These are phyloP conservation scores for Dendryphion nanum DNA, from an alignment of 2,329 filamentous ascomycete genomes.

Conservation along the genomic window DNA sequence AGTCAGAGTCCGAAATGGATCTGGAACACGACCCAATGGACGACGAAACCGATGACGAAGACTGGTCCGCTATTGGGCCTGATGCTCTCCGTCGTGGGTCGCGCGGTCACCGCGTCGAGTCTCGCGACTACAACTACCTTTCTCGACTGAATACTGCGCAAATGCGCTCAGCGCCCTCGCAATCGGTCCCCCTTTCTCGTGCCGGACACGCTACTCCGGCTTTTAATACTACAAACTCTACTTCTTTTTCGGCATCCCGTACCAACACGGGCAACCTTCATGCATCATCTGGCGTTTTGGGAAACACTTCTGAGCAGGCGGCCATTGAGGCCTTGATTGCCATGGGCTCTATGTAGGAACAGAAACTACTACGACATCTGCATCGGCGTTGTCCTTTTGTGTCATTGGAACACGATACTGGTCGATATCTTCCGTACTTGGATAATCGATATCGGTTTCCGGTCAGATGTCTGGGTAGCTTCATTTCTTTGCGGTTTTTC, in stretches of 20 bases:
- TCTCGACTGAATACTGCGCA: constrained; percentile 33
- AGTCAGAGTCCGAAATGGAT: constrained; percentile 68
- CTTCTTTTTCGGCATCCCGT: constrained; percentile 33
- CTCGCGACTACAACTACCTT: constrained; percentile 41
- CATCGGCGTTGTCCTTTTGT: constrained; percentile 14
- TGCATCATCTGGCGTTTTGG: constrained; percentile 27
- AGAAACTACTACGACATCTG: constrained; percentile 1
- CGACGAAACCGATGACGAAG: constrained; percentile 91
- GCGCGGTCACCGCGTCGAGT: constrained; percentile 28
- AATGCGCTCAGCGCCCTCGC: constrained; percentile 23
- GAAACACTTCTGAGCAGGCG: constrained; percentile 64
- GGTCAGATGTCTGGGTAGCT: constrained; percentile 1
- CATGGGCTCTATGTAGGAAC: constrained; percentile 64
- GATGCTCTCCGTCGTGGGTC: constrained; percentile 70
- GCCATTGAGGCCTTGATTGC: constrained; percentile 77
- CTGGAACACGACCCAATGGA: constrained; percentile 67
- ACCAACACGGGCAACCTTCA: constrained; percentile 22
- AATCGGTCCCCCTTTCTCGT: constrained; percentile 18
- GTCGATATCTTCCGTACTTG: not conserved
- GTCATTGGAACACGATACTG: constrained; percentile 3
- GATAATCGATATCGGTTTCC: not conserved
- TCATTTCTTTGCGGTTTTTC: constrained; percentile 2
- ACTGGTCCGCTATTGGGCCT: constrained; percentile 88
- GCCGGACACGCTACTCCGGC: constrained; percentile 21
- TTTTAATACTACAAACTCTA: constrained; percentile 19